Percentiles rank a stretch among this genome's conserved stretches.
Evolutionary conservation across 306 rosid species (phyloP).

Genomic region (Pueraria montana): DNA sequence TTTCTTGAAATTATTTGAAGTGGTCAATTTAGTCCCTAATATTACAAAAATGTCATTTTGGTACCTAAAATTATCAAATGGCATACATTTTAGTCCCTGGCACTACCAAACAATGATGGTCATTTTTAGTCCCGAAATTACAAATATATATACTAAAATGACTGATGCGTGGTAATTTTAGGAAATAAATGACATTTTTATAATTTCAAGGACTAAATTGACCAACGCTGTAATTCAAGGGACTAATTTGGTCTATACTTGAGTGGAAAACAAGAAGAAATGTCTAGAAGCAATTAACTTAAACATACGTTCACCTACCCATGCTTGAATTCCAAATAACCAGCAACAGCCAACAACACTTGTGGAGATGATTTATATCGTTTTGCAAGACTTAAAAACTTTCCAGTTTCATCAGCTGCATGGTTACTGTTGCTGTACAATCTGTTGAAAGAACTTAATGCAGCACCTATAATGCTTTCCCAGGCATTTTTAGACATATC

Average conservation of each 20-base stretch:
- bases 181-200: not conserved
- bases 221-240: not conserved
- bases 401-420: slow-evolving; percentile 58
- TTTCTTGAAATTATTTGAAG: not conserved
- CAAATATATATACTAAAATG: not conserved
- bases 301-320: slow-evolving; percentile 65
- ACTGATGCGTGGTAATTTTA: not conserved
- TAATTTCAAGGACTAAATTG: not conserved
- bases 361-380: slow-evolving; percentile 71
- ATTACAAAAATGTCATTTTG: not conserved
- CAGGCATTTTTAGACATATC: slow-evolving; percentile 58
- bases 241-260: not conserved
- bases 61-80: not conserved
- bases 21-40: not conserved
- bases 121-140: not conserved
- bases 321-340: slow-evolving; percentile 69
- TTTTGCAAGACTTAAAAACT: slow-evolving; percentile 68
- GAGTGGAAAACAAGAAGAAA: not conserved
- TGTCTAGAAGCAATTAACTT: slow-evolving; percentile 26
- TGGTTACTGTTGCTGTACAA: slow-evolving; percentile 41
- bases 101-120: not conserved
- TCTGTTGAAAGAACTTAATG: slow-evolving; percentile 65
- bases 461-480: slow-evolving; percentile 81
- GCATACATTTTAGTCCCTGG: not conserved
- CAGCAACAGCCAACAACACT: slow-evolving; percentile 83